phyloP scores from a whole-genome alignment of 768 basidiomycete genomes.

The Candolleomyces efflorescens region DNA sequence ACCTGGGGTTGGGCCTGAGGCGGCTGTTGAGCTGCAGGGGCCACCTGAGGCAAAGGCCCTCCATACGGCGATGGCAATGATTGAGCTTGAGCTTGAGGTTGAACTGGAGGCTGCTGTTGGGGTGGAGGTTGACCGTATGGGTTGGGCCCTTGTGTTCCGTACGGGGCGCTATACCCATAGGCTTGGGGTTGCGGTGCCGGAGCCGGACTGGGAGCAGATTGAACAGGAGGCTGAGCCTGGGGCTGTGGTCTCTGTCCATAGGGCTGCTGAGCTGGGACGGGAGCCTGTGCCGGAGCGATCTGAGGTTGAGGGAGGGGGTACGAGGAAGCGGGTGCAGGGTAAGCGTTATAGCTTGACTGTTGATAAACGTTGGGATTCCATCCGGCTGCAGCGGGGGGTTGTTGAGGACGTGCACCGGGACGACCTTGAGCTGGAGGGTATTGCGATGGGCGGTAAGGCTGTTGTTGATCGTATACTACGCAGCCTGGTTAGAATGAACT shows the following conservation, averaged over 20 bases:
- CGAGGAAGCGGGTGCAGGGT: conserved; percentile 12
- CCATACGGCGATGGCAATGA: too few species aligned
- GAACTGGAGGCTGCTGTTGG: conserved; percentile 23
- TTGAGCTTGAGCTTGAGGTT: conserved; percentile 14
- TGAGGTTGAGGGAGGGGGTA: conserved; percentile 6
- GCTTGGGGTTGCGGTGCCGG: conserved; percentile 4
- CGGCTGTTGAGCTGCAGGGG: conserved; percentile 7
- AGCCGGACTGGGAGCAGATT: conserved; percentile 1
- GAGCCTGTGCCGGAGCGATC: conserved; percentile 7
- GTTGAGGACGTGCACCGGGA: conserved; percentile 15
- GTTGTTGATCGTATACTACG: conserved; percentile 51
- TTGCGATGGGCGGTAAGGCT: conserved; percentile 19
- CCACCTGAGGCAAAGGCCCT: too few species aligned
- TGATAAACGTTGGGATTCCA: conserved; percentile 48
- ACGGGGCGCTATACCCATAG: conserved; percentile 1
- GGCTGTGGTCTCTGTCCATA: conserved; percentile 17
- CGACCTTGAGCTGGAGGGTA: conserved; percentile 26
- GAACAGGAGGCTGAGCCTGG: conserved; percentile 2
- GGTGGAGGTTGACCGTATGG: conserved; percentile 8
- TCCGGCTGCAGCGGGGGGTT: conserved; percentile 43
- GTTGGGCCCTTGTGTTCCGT: background rate
- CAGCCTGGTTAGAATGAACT: conserved; percentile 8
- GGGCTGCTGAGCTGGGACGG: conserved; percentile 14
- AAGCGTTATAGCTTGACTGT: conserved; percentile 34
- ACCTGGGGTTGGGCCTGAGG: background rate